Base-by-base conservation (phyloP, 2,329 filamentous ascomycete genomes). In the Capronia epimyces region DNA sequence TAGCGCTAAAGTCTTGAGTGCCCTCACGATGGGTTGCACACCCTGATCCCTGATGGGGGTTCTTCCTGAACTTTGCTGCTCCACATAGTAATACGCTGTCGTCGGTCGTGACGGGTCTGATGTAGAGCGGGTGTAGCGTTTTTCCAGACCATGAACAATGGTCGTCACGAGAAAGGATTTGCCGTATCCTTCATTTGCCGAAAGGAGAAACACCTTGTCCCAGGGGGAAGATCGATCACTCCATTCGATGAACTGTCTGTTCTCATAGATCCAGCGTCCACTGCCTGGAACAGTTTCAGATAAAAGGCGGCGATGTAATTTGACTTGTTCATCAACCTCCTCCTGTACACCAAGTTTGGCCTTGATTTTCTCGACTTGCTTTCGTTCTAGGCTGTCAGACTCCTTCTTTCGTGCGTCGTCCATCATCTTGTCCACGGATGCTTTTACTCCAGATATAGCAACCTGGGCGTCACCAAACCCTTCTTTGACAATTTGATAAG, bases 401-500 rank as follows among this genome's bases (percentile, higher is more conserved):
- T 40, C 36, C 20, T 22, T 20, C 18, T 21, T 40, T 12, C 36
- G 16, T 2, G 36, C 15, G 8, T 40, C 36, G 8, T 40, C 21
- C 20, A 25, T 7, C 22, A 42, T 42, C n/a, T 15, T 42, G 39
- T 42, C 39, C 20, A 42, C 12, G 22, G 39, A 24, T 6, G 22
- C 39, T 25, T 42, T 42, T 10, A 42, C 21, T 18, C 39, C 39
- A 25, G 21, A 3, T 13, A 42, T 25, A n/a, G 39, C 39, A 42
- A 25, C 39, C 25, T 42, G 20, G n/a, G 39, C n/a, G 24, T 42
- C 39, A 13, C 39, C 39, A 25, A 42, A 42, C 20, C 39, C 39
- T 24, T 42, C 39, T 25, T 42, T 42, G 10, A 53, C 40, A 53
- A 39, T 20, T 15, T 37, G 31, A 51, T 46, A 41, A 46, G 49